These are phyloP conservation scores for Metschnikowia chrysomelidarum DNA, from an alignment of 805 yeast genomes.

Conservation along the genomic window DNA sequence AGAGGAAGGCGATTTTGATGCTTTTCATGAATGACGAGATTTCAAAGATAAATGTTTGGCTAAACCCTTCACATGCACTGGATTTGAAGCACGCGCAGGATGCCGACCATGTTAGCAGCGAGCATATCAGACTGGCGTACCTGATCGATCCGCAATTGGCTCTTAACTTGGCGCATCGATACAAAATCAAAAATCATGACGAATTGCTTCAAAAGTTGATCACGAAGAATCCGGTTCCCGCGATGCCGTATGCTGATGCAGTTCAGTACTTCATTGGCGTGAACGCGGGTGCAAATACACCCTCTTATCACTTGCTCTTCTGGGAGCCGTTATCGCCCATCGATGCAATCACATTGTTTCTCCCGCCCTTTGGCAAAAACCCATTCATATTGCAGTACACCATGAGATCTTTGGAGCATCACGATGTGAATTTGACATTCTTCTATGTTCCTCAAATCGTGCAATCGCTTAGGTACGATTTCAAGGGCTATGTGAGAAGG, in stretches of 20 bases:
- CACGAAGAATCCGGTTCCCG: constrained; percentile 54
- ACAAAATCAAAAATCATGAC: constrained; percentile 41
- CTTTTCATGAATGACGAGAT: constrained; percentile 77
- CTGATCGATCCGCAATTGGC: constrained; percentile 70
- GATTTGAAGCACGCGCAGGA: constrained; percentile 40
- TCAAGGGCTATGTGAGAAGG: constrained; percentile 79
- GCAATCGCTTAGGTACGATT: constrained; percentile 82
- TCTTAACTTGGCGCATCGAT: constrained; percentile 62
- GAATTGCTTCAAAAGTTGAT: constrained; percentile 46
- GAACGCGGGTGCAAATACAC: constrained; percentile 36
- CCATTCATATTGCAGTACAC: constrained; percentile 79
- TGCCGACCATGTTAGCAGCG: constrained; percentile 33
- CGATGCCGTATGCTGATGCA: constrained; percentile 56
- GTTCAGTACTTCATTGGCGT: constrained; percentile 51
- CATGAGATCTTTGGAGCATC: constrained; percentile 83
- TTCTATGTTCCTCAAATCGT: constrained; percentile 98
- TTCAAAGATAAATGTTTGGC: constrained; percentile 71
- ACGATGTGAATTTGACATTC: constrained; percentile 84
- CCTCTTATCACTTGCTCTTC: constrained; percentile 47
- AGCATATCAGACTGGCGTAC: constrained; percentile 57
- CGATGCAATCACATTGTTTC: constrained; percentile 78
- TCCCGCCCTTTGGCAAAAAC: constrained; percentile 67
- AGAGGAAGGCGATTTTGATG: constrained; percentile 54
- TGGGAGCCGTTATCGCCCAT: constrained; percentile 82
- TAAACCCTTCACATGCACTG: constrained; percentile 53